Conservation (phyloP, 2,329 filamentous ascomycete species). For the Fusarium sp. region DNA sequence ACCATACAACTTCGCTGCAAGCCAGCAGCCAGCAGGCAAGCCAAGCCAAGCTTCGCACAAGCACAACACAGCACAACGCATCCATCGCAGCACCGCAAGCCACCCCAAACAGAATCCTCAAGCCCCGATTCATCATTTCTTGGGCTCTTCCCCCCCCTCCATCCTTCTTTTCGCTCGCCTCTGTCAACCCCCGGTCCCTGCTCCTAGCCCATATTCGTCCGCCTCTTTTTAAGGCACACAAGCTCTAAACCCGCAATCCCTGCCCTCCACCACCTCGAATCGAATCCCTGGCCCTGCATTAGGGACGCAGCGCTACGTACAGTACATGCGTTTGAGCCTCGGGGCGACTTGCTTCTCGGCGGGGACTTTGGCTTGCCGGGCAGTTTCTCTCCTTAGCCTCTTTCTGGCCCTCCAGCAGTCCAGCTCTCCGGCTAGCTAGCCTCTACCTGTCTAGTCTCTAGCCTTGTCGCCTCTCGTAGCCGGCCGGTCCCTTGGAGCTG, state of each 20-base stretch:
- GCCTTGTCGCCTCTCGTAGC: slow-evolving; percentile 30
- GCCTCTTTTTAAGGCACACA: slow-evolving; percentile 10
- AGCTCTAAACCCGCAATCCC: slow-evolving; percentile 6
- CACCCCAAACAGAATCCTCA: slow-evolving; percentile 5
- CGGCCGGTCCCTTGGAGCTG: slow-evolving; percentile 30
- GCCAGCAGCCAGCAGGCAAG: neutral
- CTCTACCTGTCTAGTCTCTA: neutral
- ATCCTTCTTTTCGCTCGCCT: neutral
- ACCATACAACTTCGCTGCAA: neutral
- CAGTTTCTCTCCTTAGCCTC: slow-evolving; percentile 23
- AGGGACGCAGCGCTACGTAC: neutral
- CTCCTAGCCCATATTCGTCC: slow-evolving; percentile 15
- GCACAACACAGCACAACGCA: neutral
- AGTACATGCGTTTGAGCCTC: slow-evolving; percentile 16
- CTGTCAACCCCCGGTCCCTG: slow-evolving; percentile 23
- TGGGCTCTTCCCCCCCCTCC: neutral
- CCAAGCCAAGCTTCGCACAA: neutral
- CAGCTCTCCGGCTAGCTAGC: slow-evolving; percentile 20
- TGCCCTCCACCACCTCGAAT: slow-evolving; percentile 9
- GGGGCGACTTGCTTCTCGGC: slow-evolving; percentile 10
- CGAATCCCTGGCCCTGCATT: neutral
- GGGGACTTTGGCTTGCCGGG: neutral
- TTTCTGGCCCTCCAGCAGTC: slow-evolving; percentile 23
- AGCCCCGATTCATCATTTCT: slow-evolving; percentile 2
- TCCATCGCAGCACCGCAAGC: neutral